phyloP scores from a whole-genome alignment of 495 filamentous ascomycete species.

The Lindgomyces ingoldianus region DNA sequence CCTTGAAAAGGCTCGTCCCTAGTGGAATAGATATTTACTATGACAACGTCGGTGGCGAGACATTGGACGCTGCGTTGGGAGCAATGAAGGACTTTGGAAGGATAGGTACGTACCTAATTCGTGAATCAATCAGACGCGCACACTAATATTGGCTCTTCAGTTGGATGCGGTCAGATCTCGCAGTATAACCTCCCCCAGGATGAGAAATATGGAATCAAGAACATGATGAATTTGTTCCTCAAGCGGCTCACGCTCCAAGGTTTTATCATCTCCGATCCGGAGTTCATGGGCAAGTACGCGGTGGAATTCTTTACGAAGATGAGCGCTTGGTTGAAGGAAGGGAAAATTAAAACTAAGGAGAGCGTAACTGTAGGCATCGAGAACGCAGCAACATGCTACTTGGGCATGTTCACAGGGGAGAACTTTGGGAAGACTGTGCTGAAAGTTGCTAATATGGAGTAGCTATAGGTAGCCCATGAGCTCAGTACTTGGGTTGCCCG shows the following conservation, averaged over 20 bases:
- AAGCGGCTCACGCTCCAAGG: slow-evolving; percentile 67
- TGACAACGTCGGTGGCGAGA: slow-evolving; percentile 88
- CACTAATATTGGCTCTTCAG: slow-evolving; percentile 32
- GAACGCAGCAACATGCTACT: slow-evolving; percentile 70
- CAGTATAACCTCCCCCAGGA: slow-evolving; percentile 66
- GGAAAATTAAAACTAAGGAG: slow-evolving; percentile 70
- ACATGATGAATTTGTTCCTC: slow-evolving; percentile 55
- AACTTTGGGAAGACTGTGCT: slow-evolving; percentile 89
- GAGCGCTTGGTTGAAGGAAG: slow-evolving; percentile 69
- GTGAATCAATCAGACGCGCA: not conserved
- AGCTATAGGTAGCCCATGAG: too few species aligned
- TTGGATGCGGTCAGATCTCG: slow-evolving; percentile 67
- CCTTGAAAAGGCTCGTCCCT: slow-evolving; percentile 70
- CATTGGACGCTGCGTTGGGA: slow-evolving; percentile 69
- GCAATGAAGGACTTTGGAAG: slow-evolving; percentile 69
- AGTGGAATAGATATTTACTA: slow-evolving; percentile 88
- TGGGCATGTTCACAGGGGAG: slow-evolving; percentile 77
- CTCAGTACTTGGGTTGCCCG: too few species aligned
- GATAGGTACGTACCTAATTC: slow-evolving; percentile 55
- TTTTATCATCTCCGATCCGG: slow-evolving; percentile 67
- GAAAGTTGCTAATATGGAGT: slow-evolving; percentile 60
- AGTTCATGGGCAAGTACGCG: slow-evolving; percentile 57
- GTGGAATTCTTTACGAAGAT: slow-evolving; percentile 62
- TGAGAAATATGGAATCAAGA: slow-evolving; percentile 67
- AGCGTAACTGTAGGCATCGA: slow-evolving; percentile 76